These are phyloP conservation scores for Aureobasidium sp. DNA, from an alignment of 2,329 filamentous ascomycete species.

Conservation along the genomic window DNA sequence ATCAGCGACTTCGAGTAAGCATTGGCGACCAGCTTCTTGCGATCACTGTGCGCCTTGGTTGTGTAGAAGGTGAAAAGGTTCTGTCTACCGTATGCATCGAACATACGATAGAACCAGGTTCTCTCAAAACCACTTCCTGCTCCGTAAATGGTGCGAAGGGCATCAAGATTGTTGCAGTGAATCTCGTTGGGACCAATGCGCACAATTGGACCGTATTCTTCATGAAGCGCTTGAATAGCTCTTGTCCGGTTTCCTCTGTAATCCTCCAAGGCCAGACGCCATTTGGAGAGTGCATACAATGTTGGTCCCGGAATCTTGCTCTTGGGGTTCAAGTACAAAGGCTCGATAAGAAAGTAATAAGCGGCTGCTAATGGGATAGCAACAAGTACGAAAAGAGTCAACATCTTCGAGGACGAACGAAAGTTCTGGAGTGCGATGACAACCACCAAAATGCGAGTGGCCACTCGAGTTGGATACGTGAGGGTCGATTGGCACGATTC, in stretches of 20 bases:
- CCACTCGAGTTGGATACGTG: too few species aligned
- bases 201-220: conserved; percentile 41
- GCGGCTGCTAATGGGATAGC: neutral
- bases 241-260: conserved; percentile 38
- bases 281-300: conserved; percentile 37
- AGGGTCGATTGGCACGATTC: too few species aligned
- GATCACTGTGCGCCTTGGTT: conserved; percentile 38
- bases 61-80: conserved; percentile 48
- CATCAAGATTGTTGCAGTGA: conserved; percentile 38
- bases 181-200: conserved; percentile 44
- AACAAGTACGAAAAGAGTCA: neutral
- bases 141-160: conserved; percentile 49
- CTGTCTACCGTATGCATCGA: conserved; percentile 46
- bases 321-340: conserved; percentile 18
- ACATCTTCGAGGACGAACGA: neutral
- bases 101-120: conserved; percentile 50
- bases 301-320: conserved; percentile 33
- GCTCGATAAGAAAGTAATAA: conserved; percentile 9
- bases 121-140: conserved; percentile 46
- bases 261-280: conserved; percentile 42
- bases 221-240: conserved; percentile 38
- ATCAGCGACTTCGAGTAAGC: conserved; percentile 48
- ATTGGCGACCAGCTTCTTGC: conserved; percentile 48
- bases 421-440: too few species aligned
- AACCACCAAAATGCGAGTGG: too few species aligned